A percentile compares a stretch with the other conserved stretches of the same genome.
These are phyloP conservation scores for Ophiostoma sp. DNA, from an alignment of 2,329 filamentous ascomycete species.

Conservation along the genomic window DNA sequence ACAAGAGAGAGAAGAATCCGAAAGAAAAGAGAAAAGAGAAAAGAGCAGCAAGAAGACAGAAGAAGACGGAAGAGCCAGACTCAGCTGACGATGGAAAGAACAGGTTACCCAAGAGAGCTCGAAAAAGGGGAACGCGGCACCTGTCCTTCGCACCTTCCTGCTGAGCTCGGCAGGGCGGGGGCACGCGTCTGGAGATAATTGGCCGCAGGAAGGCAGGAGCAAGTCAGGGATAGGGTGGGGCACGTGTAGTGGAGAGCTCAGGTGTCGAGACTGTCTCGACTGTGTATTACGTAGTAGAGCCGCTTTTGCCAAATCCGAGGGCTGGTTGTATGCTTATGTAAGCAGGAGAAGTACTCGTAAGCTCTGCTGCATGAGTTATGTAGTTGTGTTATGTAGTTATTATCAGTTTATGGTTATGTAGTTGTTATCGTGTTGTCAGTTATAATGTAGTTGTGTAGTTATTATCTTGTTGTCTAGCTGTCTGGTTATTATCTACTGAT, in stretches of 20 bases:
- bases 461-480: too few relatives aligned
- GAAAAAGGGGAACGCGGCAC: conserved; percentile 17
- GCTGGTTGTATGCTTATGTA: too few relatives aligned
- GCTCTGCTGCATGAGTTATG: too few relatives aligned
- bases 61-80: neutral
- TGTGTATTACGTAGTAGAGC: too few relatives aligned
- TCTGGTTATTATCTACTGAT: too few relatives aligned
- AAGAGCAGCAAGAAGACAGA: neutral
- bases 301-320: too few relatives aligned
- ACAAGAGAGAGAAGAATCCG: neutral
- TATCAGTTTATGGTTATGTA: too few relatives aligned
- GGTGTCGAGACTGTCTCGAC: too few relatives aligned
- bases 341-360: too few relatives aligned
- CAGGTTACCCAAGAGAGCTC: conserved; percentile 9
- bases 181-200: neutral
- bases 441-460: too few relatives aligned
- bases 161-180: neutral
- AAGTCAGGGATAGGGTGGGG: conserved; percentile 6
- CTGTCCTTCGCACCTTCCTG: neutral
- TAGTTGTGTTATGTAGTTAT: too few relatives aligned
- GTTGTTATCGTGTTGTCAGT: too few relatives aligned
- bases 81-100: conserved; percentile 7
- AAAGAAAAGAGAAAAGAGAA: neutral
- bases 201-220: neutral
- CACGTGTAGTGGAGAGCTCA: neutral